Percentiles rank a stretch among this genome's conserved stretches.
These are phyloP conservation scores for Lactifluus piperatus DNA, from an alignment of 768 basidiomycete species.

Conservation along the genomic window DNA sequence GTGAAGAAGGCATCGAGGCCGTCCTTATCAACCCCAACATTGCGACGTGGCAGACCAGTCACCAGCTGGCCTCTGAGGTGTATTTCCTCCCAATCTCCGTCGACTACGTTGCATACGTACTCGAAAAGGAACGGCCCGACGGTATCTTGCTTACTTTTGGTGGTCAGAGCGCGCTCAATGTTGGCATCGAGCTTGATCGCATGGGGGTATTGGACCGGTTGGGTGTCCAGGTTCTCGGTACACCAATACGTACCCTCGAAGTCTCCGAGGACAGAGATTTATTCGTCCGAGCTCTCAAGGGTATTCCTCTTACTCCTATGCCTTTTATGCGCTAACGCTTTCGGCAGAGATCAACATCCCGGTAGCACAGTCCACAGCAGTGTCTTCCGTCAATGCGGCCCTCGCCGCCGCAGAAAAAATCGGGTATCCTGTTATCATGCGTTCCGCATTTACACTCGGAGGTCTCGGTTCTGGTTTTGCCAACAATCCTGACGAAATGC, in stretches of 20 bases:
- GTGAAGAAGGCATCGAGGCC: conserved; percentile 89
- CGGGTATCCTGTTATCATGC: conserved; percentile 96
- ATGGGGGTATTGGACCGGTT: conserved; percentile 48
- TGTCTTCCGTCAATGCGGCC: conserved; percentile 90
- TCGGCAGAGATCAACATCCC: conserved; percentile 43
- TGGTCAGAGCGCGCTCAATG: conserved; percentile 96
- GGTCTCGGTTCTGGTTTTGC: conserved; percentile 98
- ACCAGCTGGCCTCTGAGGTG: conserved; percentile 92
- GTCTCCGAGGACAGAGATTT: conserved; percentile 67
- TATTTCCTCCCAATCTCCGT: conserved; percentile 96
- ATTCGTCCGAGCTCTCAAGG: conserved; percentile 83
- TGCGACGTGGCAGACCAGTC: conserved; percentile 98
- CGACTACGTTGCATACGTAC: conserved; percentile 96
- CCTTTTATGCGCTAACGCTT: conserved; percentile 69
- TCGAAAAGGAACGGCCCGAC: conserved; percentile 97
- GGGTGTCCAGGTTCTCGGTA: conserved; percentile 89
- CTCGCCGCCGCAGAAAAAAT: conserved; percentile 85
- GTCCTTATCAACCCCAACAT: conserved; percentile 99
- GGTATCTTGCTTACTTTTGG: conserved; percentile 97
- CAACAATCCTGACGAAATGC: conserved; percentile 86
- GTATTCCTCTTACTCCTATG: conserved; percentile 43
- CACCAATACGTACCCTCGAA: conserved; percentile 79
- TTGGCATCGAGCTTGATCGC: conserved; percentile 84
- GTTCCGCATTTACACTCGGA: conserved; percentile 94
- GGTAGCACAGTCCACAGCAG: conserved; percentile 73